These are phyloP conservation scores for Senna tora DNA, from an alignment of 306 rosid genomes.

Conservation along the genomic window DNA sequence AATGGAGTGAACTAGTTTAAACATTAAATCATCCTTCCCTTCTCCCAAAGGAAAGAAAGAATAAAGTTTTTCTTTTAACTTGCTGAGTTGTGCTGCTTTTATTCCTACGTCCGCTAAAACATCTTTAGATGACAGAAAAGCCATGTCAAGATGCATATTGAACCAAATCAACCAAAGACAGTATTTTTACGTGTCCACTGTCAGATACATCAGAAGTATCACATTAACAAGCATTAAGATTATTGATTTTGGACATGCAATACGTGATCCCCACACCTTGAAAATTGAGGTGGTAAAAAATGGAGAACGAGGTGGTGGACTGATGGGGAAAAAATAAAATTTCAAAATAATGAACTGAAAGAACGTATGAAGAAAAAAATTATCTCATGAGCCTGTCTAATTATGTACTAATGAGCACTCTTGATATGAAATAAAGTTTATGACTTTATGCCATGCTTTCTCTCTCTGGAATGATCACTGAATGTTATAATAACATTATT, in stretches of 20 bases:
- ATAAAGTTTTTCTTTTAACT: not conserved
- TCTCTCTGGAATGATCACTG: slow-evolving; percentile 5
- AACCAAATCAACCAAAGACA: not conserved
- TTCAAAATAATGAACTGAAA: not conserved
- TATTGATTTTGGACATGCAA: slow-evolving; percentile 10
- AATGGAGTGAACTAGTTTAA: not conserved
- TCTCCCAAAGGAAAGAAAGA: not conserved
- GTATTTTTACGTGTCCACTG: not conserved
- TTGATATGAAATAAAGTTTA: not conserved
- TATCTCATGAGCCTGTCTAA: not conserved
- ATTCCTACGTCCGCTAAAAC: not conserved
- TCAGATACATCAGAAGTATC: slow-evolving; percentile 18
- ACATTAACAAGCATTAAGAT: not conserved
- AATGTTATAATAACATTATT: not conserved
- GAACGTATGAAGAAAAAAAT: not conserved
- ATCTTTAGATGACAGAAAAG: not conserved
- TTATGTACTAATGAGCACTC: not conserved
- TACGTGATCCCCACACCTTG: slow-evolving; percentile 2
- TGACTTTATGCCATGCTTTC: not conserved
- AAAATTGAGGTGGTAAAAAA: not conserved
- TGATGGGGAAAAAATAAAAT: not conserved
- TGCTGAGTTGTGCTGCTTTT: not conserved
- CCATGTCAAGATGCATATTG: not conserved
- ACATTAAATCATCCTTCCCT: not conserved
- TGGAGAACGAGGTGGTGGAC: not conserved